Conservation (phyloP, 2,329 filamentous ascomycete genomes). For the Beauveria rudraprayagi region DNA sequence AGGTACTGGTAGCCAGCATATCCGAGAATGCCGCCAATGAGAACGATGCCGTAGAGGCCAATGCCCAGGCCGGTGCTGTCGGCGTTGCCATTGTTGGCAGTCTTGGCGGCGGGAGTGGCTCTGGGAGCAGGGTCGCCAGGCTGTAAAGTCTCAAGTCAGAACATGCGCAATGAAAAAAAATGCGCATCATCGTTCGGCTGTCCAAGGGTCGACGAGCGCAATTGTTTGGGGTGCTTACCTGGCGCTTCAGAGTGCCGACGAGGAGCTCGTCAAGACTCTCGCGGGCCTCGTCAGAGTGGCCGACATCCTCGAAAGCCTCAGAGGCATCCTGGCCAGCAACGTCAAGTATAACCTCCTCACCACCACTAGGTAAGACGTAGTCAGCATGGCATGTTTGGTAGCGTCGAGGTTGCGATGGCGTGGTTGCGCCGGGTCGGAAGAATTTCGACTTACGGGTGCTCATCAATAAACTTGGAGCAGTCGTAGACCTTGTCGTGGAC, state of each 20-base stretch:
- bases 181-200: background rate
- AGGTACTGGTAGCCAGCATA: slow-evolving; percentile 84
- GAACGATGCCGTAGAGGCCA: slow-evolving; percentile 71
- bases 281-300: slow-evolving; percentile 95
- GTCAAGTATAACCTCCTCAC: slow-evolving; percentile 95
- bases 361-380: slow-evolving; percentile 56
- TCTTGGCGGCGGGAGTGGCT: slow-evolving; percentile 39
- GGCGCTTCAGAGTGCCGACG: slow-evolving; percentile 71
- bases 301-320: slow-evolving; percentile 98
- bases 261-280: slow-evolving; percentile 77
- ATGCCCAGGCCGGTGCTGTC: slow-evolving; percentile 57
- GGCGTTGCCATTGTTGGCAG: slow-evolving; percentile 41
- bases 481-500: slow-evolving; percentile 98
- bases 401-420: background rate
- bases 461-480: slow-evolving; percentile 79
- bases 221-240: slow-evolving; percentile 45
- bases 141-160: slow-evolving; percentile 32
- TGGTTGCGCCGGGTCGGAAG: background rate
- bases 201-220: background rate
- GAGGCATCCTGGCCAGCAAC: slow-evolving; percentile 93
- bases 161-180: background rate
- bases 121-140: slow-evolving; percentile 72
- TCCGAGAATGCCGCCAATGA: slow-evolving; percentile 67
- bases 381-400: background rate
- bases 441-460: slow-evolving; percentile 70